Evolutionary conservation across 2,329 filamentous ascomycete genomes (phyloP).

Genomic region (Meredithiella fracta): DNA sequence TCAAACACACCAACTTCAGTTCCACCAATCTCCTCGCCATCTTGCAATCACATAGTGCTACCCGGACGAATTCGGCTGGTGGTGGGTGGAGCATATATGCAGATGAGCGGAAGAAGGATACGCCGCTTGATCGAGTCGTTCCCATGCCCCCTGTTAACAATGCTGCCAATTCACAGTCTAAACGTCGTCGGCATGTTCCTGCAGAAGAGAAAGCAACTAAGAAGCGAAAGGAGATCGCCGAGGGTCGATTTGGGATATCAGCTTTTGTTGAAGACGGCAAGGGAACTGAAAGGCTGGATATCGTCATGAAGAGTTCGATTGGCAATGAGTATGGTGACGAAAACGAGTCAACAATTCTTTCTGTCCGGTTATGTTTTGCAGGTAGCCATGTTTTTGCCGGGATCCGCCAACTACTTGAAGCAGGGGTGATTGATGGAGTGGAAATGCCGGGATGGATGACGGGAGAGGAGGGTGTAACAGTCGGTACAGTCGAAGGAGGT

Average conservation of each 20-base stretch:
- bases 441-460: conserved; percentile 85
- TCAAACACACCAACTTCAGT: conserved; percentile 50
- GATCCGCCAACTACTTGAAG: conserved; percentile 59
- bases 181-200: not conserved
- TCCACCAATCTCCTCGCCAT: conserved; percentile 58
- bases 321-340: conserved; percentile 6
- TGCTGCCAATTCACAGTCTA: conserved; percentile 15
- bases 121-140: conserved; percentile 36
- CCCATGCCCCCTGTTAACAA: conserved; percentile 26
- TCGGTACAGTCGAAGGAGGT: conserved; percentile 51
- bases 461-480: conserved; percentile 65
- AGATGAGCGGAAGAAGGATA: conserved; percentile 38
- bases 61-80: conserved; percentile 52
- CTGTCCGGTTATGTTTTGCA: conserved; percentile 51
- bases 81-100: conserved; percentile 71
- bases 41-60: conserved; percentile 50
- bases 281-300: conserved; percentile 44
- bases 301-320: conserved; percentile 26
- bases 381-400: conserved; percentile 70
- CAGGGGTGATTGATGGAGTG: conserved; percentile 57
- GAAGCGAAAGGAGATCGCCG: conserved; percentile 42
- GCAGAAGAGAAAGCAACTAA: conserved; percentile 27
- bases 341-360: conserved; percentile 22
- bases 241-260: conserved; percentile 53
- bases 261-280: conserved; percentile 39